These are phyloP conservation scores for Lepidium sativum DNA, from an alignment of 345 rosid species.

Conservation along the genomic window DNA sequence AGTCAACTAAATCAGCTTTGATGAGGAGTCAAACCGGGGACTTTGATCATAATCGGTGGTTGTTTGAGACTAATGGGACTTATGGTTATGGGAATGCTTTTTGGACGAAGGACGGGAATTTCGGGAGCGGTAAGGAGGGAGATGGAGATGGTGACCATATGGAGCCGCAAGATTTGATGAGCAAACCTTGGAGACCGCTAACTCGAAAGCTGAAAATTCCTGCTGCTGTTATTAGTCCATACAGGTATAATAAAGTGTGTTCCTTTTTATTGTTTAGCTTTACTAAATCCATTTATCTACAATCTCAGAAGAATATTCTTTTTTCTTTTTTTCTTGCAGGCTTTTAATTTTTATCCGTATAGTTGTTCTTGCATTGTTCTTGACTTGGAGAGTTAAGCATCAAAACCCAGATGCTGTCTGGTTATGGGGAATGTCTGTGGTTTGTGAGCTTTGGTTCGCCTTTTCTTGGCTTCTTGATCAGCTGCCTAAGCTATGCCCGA, in stretches of 20 bases:
- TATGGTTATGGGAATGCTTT: slow-evolving; percentile 97
- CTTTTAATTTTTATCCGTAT: slow-evolving; percentile 70
- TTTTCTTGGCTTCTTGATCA: slow-evolving; percentile 98
- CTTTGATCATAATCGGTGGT: slow-evolving; percentile 91
- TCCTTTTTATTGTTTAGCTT: background rate
- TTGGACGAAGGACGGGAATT: slow-evolving; percentile 88
- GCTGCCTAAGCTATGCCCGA: slow-evolving; percentile 85
- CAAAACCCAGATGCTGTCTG: slow-evolving; percentile 70
- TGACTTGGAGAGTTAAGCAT: slow-evolving; percentile 67
- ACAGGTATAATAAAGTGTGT: slow-evolving; percentile 36
- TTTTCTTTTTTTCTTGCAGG: slow-evolving; percentile 34
- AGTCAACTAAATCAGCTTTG: slow-evolving; percentile 65
- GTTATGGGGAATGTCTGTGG: slow-evolving; percentile 99
- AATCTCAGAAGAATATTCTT: background rate
- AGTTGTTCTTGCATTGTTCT: slow-evolving; percentile 63
- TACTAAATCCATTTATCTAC: background rate
- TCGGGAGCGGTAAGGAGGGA: slow-evolving; percentile 61
- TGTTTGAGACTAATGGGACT: slow-evolving; percentile 84
- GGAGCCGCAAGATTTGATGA: slow-evolving; percentile 71
- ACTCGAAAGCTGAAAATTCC: slow-evolving; percentile 88
- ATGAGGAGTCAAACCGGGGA: slow-evolving; percentile 97
- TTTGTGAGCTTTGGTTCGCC: slow-evolving; percentile 95
- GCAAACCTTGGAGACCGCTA: slow-evolving; percentile 94
- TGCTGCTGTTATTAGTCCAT: slow-evolving; percentile 91
- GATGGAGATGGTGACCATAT: slow-evolving; percentile 50